Evolutionary conservation across 2,329 filamentous ascomycete species (phyloP), one percentile per base, ranked within the genome.

Genomic region (Cryphonectria japonica): DNA sequence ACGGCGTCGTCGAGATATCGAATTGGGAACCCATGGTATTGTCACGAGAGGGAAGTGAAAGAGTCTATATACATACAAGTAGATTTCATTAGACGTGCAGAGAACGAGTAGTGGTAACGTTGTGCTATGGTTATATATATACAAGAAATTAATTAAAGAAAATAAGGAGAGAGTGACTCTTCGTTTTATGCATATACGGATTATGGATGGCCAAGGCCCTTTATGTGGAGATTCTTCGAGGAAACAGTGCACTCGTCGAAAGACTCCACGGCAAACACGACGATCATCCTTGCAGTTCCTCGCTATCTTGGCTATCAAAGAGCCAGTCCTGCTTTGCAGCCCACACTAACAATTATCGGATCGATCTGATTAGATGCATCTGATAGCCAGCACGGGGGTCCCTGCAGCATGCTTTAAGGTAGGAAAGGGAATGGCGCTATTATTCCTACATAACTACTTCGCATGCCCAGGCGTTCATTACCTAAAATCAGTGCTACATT

Each of bases 1-100:
- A 83, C 52, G 83, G 83, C 67, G 37, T 43, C 67, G 43, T n/a
- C 6, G 68, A 66, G 22, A 22, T 39, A n/a, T 72, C 68, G 19
- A 68, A 62, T 8, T 68, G 71, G 43, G 68, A 68, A 37, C 71
- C 71, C 71, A 72, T 72, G 26, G n/a, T 64, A 26, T 8, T 29
- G 16, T 41, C 1, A 22, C 6, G 43, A 57, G 26, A 7, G 32
- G 2, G n/a, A 7, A 50, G 6, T 34, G 26, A 50, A 50, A 19
- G 16, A 3, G 5, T n/a, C 22, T 50, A 39, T 39, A 2, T 39
- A 22, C n/a, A n/a, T n/a, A 50, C 19, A n/a, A 50, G 46, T n/a
- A 50, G 46, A 50, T 9, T n/a, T 26, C 26, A 26, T 26, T 50
- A 16, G 22, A 22, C 5, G 46, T 50, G 19, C 32, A 39, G 34